phyloP scores from a whole-genome alignment of 2,329 filamentous ascomycete genomes.

The Xylariomycetidae sp. region DNA sequence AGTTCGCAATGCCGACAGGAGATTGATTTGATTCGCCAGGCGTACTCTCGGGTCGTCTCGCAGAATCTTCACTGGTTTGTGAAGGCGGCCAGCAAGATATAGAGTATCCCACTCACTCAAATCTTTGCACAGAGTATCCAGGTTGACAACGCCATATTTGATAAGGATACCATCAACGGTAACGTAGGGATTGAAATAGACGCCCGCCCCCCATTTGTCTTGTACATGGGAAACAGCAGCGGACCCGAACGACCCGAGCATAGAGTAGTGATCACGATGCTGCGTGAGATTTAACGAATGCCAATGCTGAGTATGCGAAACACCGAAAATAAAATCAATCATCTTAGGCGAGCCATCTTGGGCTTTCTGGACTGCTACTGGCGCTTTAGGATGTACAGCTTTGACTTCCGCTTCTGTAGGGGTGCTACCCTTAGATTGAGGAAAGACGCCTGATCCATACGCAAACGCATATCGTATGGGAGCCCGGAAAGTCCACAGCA shows the following conservation, averaged over 20 bases:
- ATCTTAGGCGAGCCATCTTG: slow-evolving; percentile 89
- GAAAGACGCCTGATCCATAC: slow-evolving; percentile 94
- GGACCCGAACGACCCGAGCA: slow-evolving; percentile 76
- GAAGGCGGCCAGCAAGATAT: slow-evolving; percentile 91
- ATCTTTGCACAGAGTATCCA: slow-evolving; percentile 83
- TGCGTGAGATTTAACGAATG: slow-evolving; percentile 88
- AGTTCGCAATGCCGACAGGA: slow-evolving; percentile 85
- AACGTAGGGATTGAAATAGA: slow-evolving; percentile 96
- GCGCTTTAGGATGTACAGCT: slow-evolving; percentile 76
- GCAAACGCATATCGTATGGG: slow-evolving; percentile 96
- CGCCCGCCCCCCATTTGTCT: slow-evolving; percentile 83
- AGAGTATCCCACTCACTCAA: slow-evolving; percentile 88
- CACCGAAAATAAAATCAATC: slow-evolving; percentile 98
- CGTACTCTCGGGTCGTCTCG: slow-evolving; percentile 89
- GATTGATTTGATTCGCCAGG: slow-evolving; percentile 91
- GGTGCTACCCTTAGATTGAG: slow-evolving; percentile 57
- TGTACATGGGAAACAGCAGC: slow-evolving; percentile 81
- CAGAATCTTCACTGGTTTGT: slow-evolving; percentile 94
- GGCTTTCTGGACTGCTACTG: slow-evolving; percentile 73
- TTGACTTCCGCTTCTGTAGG: slow-evolving; percentile 53
- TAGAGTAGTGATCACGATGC: slow-evolving; percentile 89
- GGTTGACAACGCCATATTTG: slow-evolving; percentile 95
- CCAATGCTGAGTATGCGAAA: slow-evolving; percentile 93
- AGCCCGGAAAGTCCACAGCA: slow-evolving; percentile 86
- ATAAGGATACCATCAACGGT: slow-evolving; percentile 93